phyloP scores from a whole-genome alignment of 345 rosid species.

The Lumnitzera littorea region DNA sequence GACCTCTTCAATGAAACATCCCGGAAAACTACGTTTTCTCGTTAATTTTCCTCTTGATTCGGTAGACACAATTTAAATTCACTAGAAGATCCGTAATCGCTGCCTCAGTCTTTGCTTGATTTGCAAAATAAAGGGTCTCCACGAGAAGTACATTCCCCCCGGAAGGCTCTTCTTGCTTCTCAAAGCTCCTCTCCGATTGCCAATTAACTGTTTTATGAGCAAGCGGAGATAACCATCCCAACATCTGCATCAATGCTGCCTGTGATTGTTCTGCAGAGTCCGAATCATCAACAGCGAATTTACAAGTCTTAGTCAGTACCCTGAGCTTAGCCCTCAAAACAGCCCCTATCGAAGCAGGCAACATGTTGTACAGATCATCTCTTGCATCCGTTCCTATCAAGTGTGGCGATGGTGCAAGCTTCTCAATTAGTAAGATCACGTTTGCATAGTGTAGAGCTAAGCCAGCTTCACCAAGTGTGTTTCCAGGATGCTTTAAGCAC shows the following conservation, averaged over 20 bases:
- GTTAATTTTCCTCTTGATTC: conserved; percentile 16
- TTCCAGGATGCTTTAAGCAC: conserved; percentile 25
- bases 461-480: conserved; percentile 48
- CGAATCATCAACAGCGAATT: conserved; percentile 21
- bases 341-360: conserved; percentile 28
- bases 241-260: conserved; percentile 17
- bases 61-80: conserved; percentile 42
- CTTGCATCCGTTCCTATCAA: conserved; percentile 29
- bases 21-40: not conserved
- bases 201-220: conserved; percentile 47
- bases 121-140: conserved; percentile 47
- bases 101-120: conserved; percentile 49
- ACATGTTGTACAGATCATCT: conserved; percentile 47
- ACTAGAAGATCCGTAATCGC: conserved; percentile 46
- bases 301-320: conserved; percentile 13
- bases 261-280: conserved; percentile 33
- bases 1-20: not conserved
- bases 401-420: conserved; percentile 34
- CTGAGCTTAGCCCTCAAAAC: conserved; percentile 33
- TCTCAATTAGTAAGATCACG: conserved; percentile 38
- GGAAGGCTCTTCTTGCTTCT: conserved; percentile 28
- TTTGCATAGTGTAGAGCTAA: conserved; percentile 50
- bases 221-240: conserved; percentile 51
- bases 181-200: conserved; percentile 45
- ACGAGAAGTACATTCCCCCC: conserved; percentile 39